Evolutionary conservation across 139 green algal species (phyloP).

Genomic region (Tetraselmis chui): DNA sequence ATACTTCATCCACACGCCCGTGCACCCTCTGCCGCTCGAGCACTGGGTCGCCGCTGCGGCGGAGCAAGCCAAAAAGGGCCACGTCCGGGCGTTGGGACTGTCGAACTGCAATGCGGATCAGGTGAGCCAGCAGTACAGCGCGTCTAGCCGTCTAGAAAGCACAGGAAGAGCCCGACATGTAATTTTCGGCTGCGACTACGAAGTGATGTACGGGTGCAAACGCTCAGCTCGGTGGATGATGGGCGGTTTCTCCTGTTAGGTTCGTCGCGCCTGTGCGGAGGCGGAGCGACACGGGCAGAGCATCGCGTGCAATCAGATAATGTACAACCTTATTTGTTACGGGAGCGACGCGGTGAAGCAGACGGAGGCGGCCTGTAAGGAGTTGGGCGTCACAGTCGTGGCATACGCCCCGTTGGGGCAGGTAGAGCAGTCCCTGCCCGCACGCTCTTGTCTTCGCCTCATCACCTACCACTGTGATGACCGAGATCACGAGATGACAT

Average conservation of each 20-base stretch:
- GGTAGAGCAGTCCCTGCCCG: no score
- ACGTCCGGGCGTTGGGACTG: background rate
- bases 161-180: no score
- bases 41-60: background rate
- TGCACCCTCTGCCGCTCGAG: background rate
- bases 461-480: no score
- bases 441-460: no score
- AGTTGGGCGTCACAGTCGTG: background rate
- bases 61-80: background rate
- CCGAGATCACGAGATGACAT: no score
- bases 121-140: no score
- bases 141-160: no score
- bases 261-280: background rate
- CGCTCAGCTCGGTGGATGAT: no score
- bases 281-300: background rate
- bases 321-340: background rate
- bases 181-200: no score
- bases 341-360: background rate
- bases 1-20: background rate
- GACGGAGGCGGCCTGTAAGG: background rate
- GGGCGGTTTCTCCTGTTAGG: no score
- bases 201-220: no score
- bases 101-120: background rate
- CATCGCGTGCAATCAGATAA: background rate
- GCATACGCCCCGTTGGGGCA: background rate